These are phyloP conservation scores for Ceratocystis lukuohia DNA, from an alignment of 2,329 filamentous ascomycete species.

Conservation along the genomic window DNA sequence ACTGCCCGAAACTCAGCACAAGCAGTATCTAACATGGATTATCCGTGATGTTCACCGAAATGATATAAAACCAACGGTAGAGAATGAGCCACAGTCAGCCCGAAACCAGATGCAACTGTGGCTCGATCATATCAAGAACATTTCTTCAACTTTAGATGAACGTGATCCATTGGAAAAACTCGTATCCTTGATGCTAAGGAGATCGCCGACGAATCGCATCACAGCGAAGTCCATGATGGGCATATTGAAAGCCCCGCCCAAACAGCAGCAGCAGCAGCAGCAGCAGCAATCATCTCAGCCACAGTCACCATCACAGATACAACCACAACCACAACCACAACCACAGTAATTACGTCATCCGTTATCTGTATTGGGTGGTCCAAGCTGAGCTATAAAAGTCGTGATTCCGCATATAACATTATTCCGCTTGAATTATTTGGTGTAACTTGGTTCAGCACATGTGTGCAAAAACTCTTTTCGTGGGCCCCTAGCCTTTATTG, in stretches of 20 bases:
- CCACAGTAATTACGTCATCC: not conserved
- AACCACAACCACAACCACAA: not conserved
- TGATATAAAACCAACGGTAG: not conserved
- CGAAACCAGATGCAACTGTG: conserved; percentile 4
- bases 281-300: not conserved
- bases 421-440: no score
- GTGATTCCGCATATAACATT: no score
- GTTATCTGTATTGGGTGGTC: not conserved
- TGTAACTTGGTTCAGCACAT: no score
- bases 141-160: not conserved
- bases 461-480: not conserved
- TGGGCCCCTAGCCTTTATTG: not conserved
- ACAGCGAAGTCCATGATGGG: not conserved
- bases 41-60: not conserved
- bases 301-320: no score
- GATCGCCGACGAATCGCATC: not conserved
- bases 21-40: conserved; percentile 20
- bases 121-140: not conserved
- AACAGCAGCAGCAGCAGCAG: not conserved
- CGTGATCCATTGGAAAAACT: conserved; percentile 3
- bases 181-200: conserved; percentile 12
- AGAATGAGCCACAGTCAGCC: not conserved
- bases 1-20: conserved; percentile 34
- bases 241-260: not conserved
- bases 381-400: no score